Conservation (phyloP, 441 rosid species). For the Croton setiger region DNA sequence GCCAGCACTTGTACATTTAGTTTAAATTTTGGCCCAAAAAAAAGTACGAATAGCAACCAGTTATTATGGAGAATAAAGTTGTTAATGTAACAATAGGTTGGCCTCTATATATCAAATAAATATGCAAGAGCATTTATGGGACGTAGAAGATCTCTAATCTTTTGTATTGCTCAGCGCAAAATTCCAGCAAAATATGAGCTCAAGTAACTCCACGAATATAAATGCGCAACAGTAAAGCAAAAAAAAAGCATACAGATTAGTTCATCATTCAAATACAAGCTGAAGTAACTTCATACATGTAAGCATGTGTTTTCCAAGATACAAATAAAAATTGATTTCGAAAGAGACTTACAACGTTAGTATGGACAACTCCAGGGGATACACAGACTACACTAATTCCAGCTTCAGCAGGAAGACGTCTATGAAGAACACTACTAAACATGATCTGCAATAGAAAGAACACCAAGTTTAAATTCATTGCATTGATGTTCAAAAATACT, state of each 20-base stretch:
- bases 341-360: slow-evolving; percentile 81
- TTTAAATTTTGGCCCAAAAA: neutral
- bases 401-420: slow-evolving; percentile 83
- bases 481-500: neutral
- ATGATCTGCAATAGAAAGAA: slow-evolving; percentile 61
- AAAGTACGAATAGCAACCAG: neutral
- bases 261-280: neutral
- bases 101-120: neutral
- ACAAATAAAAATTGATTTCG: neutral
- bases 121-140: neutral
- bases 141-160: neutral
- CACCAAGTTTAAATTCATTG: slow-evolving; percentile 19
- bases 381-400: slow-evolving; percentile 80
- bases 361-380: slow-evolving; percentile 88
- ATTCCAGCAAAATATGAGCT: neutral
- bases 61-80: neutral
- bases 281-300: neutral
- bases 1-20: neutral
- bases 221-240: neutral
- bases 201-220: neutral
- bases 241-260: neutral
- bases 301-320: neutral
- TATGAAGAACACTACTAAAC: slow-evolving; percentile 88
- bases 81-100: neutral
- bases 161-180: slow-evolving; percentile 8